Percentiles rank a stretch among this genome's conserved stretches.
Conservation (phyloP, 2,329 filamentous ascomycete genomes). For the Hypoxylon sp. region DNA sequence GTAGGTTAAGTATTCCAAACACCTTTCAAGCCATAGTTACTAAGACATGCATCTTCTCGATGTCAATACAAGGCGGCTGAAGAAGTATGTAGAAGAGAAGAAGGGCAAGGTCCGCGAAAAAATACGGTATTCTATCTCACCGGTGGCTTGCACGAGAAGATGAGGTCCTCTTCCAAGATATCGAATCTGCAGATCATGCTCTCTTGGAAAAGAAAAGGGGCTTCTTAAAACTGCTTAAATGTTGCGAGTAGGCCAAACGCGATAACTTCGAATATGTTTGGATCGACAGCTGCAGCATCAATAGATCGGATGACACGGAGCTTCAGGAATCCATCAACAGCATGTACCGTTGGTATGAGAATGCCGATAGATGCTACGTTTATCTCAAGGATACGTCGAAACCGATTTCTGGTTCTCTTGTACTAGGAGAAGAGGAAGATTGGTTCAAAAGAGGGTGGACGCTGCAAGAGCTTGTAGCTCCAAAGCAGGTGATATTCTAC, state of each 20-base stretch:
- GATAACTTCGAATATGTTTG: conserved; percentile 15
- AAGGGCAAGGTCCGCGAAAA: conserved; percentile 3
- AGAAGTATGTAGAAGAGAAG: conserved; percentile 15
- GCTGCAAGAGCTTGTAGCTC: conserved; percentile 20
- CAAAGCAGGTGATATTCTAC: conserved; percentile 5
- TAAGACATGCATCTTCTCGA: conserved; percentile 26
- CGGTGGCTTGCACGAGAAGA: conserved; percentile 14
- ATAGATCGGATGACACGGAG: conserved; percentile 14
- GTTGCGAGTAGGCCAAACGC: conserved; percentile 10
- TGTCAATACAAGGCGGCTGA: conserved; percentile 6
- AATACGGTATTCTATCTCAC: conserved; percentile 24
- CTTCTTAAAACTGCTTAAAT: conserved; percentile 1
- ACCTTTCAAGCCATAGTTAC: background rate
- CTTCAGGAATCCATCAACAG: conserved; percentile 27
- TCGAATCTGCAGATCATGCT: background rate
- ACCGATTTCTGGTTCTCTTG: background rate
- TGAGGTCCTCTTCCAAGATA: conserved; percentile 17
- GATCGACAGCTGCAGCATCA: conserved; percentile 23
- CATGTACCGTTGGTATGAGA: conserved; percentile 25
- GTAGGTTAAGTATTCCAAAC: background rate
- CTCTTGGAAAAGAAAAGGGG: background rate
- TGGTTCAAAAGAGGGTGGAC: conserved; percentile 27
- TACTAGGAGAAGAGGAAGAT: background rate
- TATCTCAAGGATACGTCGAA: conserved; percentile 15
- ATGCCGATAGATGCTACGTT: conserved; percentile 15